Evolutionary conservation across 2,329 filamentous ascomycete species (phyloP).

Genomic region (Pyrenochaeta sp.): DNA sequence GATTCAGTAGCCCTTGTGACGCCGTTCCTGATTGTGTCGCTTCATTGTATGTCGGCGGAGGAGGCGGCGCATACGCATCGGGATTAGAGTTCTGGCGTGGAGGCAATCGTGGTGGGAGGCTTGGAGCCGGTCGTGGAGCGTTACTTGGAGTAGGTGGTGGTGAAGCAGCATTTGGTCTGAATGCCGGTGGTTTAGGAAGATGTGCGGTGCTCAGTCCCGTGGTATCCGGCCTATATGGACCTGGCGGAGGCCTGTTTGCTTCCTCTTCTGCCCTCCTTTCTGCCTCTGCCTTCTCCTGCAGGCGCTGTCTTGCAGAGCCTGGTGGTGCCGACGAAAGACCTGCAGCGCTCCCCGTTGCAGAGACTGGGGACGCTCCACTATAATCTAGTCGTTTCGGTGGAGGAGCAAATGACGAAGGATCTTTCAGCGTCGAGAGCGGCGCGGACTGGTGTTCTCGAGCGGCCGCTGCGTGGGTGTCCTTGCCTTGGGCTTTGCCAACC

Average conservation of each 20-base stretch:
- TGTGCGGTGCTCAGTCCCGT: slow-evolving; percentile 74
- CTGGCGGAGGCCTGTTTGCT: slow-evolving; percentile 56
- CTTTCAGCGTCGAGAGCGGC: slow-evolving; percentile 75
- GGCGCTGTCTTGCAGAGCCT: slow-evolving; percentile 46
- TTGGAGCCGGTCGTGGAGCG: slow-evolving; percentile 59
- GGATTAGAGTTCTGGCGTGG: slow-evolving; percentile 68
- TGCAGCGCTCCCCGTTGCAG: slow-evolving; percentile 36
- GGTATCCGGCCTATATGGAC: slow-evolving; percentile 74
- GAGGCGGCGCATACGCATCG: slow-evolving; percentile 54
- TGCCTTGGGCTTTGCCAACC: slow-evolving; percentile 62
- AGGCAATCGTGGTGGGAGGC: slow-evolving; percentile 74
- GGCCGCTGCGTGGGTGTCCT: slow-evolving; percentile 51
- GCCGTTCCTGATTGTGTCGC: slow-evolving; percentile 36
- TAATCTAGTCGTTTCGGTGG: slow-evolving; percentile 73
- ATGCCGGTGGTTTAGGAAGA: slow-evolving; percentile 74
- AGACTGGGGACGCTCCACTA: slow-evolving; percentile 55
- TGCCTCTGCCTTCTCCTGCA: slow-evolving; percentile 47
- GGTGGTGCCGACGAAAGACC: slow-evolving; percentile 51
- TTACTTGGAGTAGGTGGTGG: slow-evolving; percentile 31
- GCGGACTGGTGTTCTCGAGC: slow-evolving; percentile 62
- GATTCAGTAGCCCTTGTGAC: slow-evolving; percentile 58
- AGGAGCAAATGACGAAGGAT: slow-evolving; percentile 80
- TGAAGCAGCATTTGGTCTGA: slow-evolving; percentile 51
- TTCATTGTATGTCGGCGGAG: slow-evolving; percentile 61
- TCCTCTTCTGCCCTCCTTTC: slow-evolving; percentile 48